A percentile compares a stretch with the other conserved stretches of the same genome.
Evolutionary conservation across 2,329 filamentous ascomycete genomes (phyloP).

Genomic region (Alternaria triticina): DNA sequence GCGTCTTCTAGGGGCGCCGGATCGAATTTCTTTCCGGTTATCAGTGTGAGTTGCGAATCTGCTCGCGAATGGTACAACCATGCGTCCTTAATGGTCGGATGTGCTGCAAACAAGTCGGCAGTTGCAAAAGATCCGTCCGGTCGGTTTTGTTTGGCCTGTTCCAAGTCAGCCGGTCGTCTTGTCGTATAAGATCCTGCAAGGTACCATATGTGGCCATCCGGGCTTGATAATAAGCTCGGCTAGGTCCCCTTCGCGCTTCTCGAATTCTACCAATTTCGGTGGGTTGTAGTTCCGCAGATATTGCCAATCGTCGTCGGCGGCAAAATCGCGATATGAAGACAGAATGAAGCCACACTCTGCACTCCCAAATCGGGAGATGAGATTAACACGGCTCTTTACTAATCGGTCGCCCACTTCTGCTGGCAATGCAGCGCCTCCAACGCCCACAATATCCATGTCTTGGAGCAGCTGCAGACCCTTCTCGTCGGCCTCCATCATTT

Average conservation of each 20-base stretch:
- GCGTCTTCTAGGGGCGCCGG: slow-evolving; percentile 66
- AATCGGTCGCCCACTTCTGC: slow-evolving; percentile 60
- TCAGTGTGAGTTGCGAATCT: slow-evolving; percentile 67
- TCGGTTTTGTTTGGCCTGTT: slow-evolving; percentile 61
- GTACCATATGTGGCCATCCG: slow-evolving; percentile 63
- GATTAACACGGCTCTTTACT: slow-evolving; percentile 58
- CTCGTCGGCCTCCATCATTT: slow-evolving; percentile 88
- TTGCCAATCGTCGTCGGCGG: slow-evolving; percentile 64
- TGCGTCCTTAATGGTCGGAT: slow-evolving; percentile 58
- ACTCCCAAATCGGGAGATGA: slow-evolving; percentile 69
- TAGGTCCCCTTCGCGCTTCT: slow-evolving; percentile 47
- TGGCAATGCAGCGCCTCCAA: slow-evolving; percentile 67
- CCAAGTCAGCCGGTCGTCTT: neutral
- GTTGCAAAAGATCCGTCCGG: slow-evolving; percentile 68
- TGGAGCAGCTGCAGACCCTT: slow-evolving; percentile 74
- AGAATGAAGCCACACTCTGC: slow-evolving; percentile 71
- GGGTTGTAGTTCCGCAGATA: slow-evolving; percentile 59
- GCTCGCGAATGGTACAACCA: slow-evolving; percentile 69
- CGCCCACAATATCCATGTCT: slow-evolving; percentile 66
- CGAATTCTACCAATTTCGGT: slow-evolving; percentile 56
- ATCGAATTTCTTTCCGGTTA: slow-evolving; percentile 74
- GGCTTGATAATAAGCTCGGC: slow-evolving; percentile 63
- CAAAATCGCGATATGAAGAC: slow-evolving; percentile 65
- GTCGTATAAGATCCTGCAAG: neutral
- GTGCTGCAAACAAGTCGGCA: slow-evolving; percentile 66